phyloP scores from a whole-genome alignment of 805 yeast genomes.

The Suhomyces emberorum region DNA sequence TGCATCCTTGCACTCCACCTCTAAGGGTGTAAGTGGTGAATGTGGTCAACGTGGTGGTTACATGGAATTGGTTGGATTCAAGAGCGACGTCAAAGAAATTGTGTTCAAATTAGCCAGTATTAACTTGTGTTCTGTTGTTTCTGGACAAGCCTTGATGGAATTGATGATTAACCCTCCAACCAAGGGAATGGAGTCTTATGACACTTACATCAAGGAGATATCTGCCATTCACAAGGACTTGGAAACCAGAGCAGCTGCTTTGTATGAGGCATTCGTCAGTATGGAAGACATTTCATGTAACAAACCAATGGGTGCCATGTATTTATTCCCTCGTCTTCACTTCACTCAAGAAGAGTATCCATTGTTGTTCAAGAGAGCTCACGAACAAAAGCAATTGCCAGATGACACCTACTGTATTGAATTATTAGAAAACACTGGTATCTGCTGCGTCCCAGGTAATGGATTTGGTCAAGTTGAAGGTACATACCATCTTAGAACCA shows the following conservation, averaged over 20 bases:
- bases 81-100: slow-evolving; percentile 62
- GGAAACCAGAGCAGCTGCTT: slow-evolving; percentile 54
- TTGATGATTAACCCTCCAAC: slow-evolving; percentile 91
- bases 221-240: slow-evolving; percentile 59
- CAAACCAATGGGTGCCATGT: slow-evolving; percentile 97
- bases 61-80: slow-evolving; percentile 88
- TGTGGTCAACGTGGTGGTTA: slow-evolving; percentile 99
- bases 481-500: slow-evolving; percentile 91
- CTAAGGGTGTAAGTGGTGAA: slow-evolving; percentile 96
- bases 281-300: slow-evolving; percentile 86
- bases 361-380: slow-evolving; percentile 61
- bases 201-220: slow-evolving; percentile 61
- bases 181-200: slow-evolving; percentile 72
- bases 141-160: slow-evolving; percentile 92
- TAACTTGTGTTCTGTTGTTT: slow-evolving; percentile 88
- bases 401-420: slow-evolving; percentile 90
- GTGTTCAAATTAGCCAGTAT: slow-evolving; percentile 86
- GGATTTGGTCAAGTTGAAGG: slow-evolving; percentile 94
- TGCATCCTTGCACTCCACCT: slow-evolving; percentile 94
- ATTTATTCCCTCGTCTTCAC: slow-evolving; percentile 78
- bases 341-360: slow-evolving; percentile 47
- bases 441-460: slow-evolving; percentile 95
- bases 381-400: slow-evolving; percentile 52
- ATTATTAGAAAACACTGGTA: slow-evolving; percentile 83
- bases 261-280: slow-evolving; percentile 66